These are phyloP conservation scores for Camelina hispida DNA, from an alignment of 345 rosid species.

Conservation along the genomic window DNA sequence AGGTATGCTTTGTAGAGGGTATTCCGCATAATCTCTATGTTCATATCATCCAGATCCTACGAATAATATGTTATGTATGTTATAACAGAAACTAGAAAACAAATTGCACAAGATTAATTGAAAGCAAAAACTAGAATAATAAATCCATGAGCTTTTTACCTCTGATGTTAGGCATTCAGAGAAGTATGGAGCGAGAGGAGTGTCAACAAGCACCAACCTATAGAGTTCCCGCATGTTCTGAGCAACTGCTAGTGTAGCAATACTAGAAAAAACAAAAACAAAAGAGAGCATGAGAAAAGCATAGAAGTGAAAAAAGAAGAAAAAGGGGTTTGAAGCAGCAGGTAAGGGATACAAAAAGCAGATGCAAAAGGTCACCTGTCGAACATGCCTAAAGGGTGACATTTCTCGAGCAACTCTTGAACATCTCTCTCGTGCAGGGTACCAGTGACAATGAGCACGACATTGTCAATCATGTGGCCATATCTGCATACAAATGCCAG, in stretches of 20 bases:
- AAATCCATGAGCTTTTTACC: constrained; percentile 47
- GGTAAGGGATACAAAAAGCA: neutral
- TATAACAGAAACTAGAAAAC: neutral
- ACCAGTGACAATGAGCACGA: constrained; percentile 97
- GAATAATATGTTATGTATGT: neutral
- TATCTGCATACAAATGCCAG: constrained; percentile 57
- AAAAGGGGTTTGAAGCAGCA: neutral
- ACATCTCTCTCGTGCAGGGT: constrained; percentile 99
- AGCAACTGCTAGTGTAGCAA: constrained; percentile 98
- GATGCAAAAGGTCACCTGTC: constrained; percentile 67
- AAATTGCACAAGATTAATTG: neutral
- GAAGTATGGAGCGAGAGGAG: constrained; percentile 97
- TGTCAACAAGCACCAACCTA: constrained; percentile 96
- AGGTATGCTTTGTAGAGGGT: constrained; percentile 97
- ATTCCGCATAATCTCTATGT: constrained; percentile 95
- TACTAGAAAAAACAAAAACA: constrained; percentile 50
- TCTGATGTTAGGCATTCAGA: constrained; percentile 98
- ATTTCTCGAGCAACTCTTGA: constrained; percentile 92
- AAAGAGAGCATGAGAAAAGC: constrained; percentile 7
- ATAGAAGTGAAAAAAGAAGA: neutral
- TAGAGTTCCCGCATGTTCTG: constrained; percentile 99
- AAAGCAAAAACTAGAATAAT: neutral
- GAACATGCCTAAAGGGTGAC: constrained; percentile 99
- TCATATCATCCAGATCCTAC: constrained; percentile 98
- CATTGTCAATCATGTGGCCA: constrained; percentile 99